These are phyloP conservation scores for Boletus rubropictus DNA, from an alignment of 768 basidiomycete genomes.

Conservation along the genomic window DNA sequence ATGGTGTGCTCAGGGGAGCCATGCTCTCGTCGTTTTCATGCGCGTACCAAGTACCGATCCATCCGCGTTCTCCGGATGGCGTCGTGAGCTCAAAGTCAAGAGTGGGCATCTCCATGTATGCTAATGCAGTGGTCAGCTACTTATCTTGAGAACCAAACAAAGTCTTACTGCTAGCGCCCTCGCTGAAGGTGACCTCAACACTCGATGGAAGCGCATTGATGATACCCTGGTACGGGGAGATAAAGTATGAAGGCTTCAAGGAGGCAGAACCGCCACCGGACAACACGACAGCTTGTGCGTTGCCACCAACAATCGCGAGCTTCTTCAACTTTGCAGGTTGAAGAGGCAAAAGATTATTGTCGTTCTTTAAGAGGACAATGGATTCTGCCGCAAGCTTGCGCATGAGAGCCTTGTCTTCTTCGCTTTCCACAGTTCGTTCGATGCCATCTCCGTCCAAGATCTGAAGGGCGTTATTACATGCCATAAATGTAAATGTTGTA, in stretches of 20 bases:
- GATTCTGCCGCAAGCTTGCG: conserved; percentile 61
- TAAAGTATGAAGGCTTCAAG: conserved; percentile 69
- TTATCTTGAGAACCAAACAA: neutral
- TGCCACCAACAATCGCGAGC: conserved; percentile 67
- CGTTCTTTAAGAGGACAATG: conserved; percentile 75
- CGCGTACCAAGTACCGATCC: conserved; percentile 57
- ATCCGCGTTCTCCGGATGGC: conserved; percentile 55
- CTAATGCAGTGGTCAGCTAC: conserved; percentile 30
- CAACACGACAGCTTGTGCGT: conserved; percentile 57
- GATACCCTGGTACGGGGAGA: conserved; percentile 75
- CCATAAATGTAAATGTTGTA: neutral
- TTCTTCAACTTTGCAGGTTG: conserved; percentile 49
- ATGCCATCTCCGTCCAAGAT: conserved; percentile 65
- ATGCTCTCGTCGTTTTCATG: conserved; percentile 57
- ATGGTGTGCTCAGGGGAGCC: conserved; percentile 37
- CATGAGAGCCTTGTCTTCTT: conserved; percentile 58
- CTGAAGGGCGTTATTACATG: conserved; percentile 28
- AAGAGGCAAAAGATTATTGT: conserved; percentile 35
- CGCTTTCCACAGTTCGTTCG: conserved; percentile 58
- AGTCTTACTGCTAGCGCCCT: conserved; percentile 59
- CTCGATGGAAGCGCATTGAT: conserved; percentile 45
- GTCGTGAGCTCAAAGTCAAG: conserved; percentile 65
- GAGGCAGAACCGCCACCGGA: conserved; percentile 73
- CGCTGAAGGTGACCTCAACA: conserved; percentile 57
- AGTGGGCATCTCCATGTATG: conserved; percentile 58